Percentiles rank a stretch among this genome's conserved stretches.
These are phyloP conservation scores for Debaryomyces prosopidis DNA, from an alignment of 805 yeast genomes.

Conservation along the genomic window DNA sequence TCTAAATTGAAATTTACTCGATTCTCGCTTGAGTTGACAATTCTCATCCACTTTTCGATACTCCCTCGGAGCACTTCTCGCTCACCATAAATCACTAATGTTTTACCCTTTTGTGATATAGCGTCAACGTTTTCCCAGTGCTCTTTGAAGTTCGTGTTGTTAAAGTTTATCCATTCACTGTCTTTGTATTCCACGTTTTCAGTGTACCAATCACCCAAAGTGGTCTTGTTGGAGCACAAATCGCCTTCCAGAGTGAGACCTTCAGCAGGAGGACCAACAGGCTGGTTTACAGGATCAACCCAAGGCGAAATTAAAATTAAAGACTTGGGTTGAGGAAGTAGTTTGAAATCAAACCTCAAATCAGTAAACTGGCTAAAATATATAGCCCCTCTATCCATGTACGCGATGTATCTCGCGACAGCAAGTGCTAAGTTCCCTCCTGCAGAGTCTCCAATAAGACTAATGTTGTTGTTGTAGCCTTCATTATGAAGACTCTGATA, in stretches of 20 bases:
- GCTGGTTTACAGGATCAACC: constrained; percentile 30
- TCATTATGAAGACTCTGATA: constrained; percentile 11
- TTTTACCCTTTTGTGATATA: constrained; percentile 17
- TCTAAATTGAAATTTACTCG: constrained; percentile 22
- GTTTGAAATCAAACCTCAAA: constrained; percentile 16
- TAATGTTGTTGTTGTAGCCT: constrained; percentile 17
- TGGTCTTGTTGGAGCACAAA: constrained; percentile 27
- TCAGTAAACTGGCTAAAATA: constrained; percentile 23
- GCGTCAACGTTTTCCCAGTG: constrained; percentile 29
- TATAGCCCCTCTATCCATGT: constrained; percentile 28
- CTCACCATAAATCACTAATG: constrained; percentile 30
- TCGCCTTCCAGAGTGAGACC: constrained; percentile 29
- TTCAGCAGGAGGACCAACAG: constrained; percentile 19
- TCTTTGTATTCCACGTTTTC: constrained; percentile 18
- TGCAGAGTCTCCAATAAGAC: constrained; percentile 21
- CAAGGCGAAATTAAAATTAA: constrained; percentile 34
- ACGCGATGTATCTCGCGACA: constrained; percentile 23
- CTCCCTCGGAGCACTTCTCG: constrained; percentile 33
- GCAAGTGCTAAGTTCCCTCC: constrained; percentile 15
- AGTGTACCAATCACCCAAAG: constrained; percentile 33
- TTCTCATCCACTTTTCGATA: constrained; percentile 23
- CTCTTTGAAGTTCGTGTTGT: constrained; percentile 19
- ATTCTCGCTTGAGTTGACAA: constrained; percentile 16
- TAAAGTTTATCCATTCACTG: constrained; percentile 21
- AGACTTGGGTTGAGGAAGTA: constrained; percentile 28